These are phyloP conservation scores for Chenopodium album DNA, from an alignment of 148 eudicot genomes.

Conservation along the genomic window DNA sequence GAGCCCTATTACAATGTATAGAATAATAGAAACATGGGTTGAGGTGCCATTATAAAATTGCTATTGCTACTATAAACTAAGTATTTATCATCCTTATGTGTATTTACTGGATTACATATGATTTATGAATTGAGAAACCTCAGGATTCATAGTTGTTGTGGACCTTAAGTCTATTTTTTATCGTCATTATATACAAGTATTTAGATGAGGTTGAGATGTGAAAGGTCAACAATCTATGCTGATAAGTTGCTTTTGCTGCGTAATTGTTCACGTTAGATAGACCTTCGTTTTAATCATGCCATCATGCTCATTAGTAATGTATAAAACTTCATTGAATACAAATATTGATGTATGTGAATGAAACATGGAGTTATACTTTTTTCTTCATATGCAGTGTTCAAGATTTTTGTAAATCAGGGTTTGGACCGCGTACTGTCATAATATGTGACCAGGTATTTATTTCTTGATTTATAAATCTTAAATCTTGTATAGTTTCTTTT, in stretches of 20 bases:
- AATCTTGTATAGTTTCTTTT: neutral
- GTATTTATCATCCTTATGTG: neutral
- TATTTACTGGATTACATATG: no score
- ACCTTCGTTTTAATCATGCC: neutral
- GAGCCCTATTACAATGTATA: no score
- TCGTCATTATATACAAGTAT: neutral
- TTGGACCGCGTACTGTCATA: slow-evolving; percentile 70
- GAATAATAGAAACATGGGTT: no score
- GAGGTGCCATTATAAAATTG: no score
- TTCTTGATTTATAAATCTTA: neutral
- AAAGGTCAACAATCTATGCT: neutral
- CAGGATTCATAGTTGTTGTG: no score
- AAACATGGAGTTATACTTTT: neutral
- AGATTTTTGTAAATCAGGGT: slow-evolving; percentile 63
- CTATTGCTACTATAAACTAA: neutral
- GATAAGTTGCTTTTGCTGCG: neutral
- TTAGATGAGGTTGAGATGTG: neutral
- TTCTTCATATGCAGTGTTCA: slow-evolving; percentile 50
- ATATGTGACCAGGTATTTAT: slow-evolving; percentile 75
- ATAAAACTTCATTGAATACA: neutral
- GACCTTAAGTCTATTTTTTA: neutral
- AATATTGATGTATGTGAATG: neutral
- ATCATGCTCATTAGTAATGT: neutral
- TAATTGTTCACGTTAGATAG: neutral
- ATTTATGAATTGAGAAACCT: neutral